A percentile compares a stretch with the other conserved stretches of the same genome.
Evolutionary conservation across 805 yeast genomes (phyloP).

Genomic region (Sungouiella blattae): DNA sequence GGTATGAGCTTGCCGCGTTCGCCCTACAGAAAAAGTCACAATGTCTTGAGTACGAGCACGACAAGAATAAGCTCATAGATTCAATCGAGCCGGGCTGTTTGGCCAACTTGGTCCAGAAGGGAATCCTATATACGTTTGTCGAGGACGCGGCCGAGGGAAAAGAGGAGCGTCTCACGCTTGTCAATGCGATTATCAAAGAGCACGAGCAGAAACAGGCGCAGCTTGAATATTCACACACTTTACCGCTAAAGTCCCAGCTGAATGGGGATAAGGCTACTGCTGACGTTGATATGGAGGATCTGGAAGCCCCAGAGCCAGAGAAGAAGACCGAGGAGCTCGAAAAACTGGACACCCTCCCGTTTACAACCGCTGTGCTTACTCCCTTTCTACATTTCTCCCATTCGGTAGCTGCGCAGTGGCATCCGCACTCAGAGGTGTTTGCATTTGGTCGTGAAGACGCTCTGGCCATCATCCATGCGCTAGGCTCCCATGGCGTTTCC

Average conservation of each 20-base stretch:
- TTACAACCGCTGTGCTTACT: slow-evolving; percentile 32
- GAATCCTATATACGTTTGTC: slow-evolving; percentile 71
- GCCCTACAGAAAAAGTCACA: slow-evolving; percentile 76
- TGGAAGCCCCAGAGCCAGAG: no score
- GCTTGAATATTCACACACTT: slow-evolving; percentile 1
- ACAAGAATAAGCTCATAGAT: slow-evolving; percentile 39
- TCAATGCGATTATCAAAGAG: slow-evolving; percentile 41
- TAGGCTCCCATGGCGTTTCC: slow-evolving; percentile 24
- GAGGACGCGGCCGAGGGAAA: slow-evolving; percentile 48
- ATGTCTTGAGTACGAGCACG: slow-evolving; percentile 51
- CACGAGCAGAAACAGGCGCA: slow-evolving; percentile 2
- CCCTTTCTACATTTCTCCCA: slow-evolving; percentile 39
- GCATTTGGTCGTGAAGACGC: slow-evolving; percentile 56
- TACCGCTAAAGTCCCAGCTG: no score
- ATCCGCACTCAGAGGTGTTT: slow-evolving; percentile 46
- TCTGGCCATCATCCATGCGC: slow-evolving; percentile 42
- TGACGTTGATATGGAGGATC: no score
- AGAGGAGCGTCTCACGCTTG: slow-evolving; percentile 25
- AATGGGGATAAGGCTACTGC: no score
- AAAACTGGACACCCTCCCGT: slow-evolving; percentile 10
- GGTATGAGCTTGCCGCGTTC: slow-evolving; percentile 70
- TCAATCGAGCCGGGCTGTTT: slow-evolving; percentile 74
- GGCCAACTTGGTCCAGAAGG: slow-evolving; percentile 80
- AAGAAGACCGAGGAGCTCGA: no score
- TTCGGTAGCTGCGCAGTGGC: slow-evolving; percentile 53